phyloP scores from a whole-genome alignment of 2,329 filamentous ascomycete genomes.

The Magnaporthiopsis incrustans region DNA sequence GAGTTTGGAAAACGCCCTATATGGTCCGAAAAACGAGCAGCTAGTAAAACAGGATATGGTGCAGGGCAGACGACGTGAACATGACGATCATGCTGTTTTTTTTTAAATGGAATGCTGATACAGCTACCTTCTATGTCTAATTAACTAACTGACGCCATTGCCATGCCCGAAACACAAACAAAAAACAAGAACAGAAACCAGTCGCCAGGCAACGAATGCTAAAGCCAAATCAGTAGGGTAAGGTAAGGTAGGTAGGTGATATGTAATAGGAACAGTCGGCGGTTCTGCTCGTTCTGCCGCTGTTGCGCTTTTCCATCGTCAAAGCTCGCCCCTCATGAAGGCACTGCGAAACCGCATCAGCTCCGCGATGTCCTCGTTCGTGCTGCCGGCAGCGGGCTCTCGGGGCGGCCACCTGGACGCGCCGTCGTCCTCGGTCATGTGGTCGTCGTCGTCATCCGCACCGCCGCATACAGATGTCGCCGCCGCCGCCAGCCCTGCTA shows the following conservation, averaged over 20 bases:
- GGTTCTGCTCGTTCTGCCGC: no score
- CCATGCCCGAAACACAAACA: not conserved
- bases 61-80: no score
- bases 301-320: not conserved
- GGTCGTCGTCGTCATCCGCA: not conserved
- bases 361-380: not conserved
- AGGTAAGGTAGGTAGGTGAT: no score
- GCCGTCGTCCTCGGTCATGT: not conserved
- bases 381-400: not conserved
- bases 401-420: no score
- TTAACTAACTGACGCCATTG: no score
- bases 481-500: not conserved
- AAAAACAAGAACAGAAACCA: not conserved
- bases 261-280: not conserved
- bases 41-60: no score
- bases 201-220: not conserved
- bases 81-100: no score
- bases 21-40: no score
- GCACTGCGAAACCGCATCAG: not conserved
- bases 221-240: not conserved
- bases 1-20: no score
- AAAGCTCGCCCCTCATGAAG: not conserved
- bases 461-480: not conserved
- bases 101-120: not conserved
- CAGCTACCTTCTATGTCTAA: not conserved